Evolutionary conservation across 345 rosid species (phyloP).

Genomic region (Rhizophora mangle): DNA sequence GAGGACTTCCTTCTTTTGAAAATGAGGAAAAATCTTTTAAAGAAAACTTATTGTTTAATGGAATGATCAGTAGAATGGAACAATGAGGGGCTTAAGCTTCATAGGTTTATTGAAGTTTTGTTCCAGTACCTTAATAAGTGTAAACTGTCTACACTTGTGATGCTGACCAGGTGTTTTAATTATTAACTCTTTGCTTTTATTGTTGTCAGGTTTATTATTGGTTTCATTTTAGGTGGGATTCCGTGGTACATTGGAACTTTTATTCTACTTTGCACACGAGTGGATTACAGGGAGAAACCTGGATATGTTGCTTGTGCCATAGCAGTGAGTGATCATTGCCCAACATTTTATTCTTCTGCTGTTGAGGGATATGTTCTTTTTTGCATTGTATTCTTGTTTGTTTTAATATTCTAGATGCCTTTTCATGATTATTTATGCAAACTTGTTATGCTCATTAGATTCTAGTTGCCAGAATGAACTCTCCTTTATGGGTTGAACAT

Average conservation of each 20-base stretch:
- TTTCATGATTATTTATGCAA: too few species aligned
- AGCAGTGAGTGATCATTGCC: conserved; percentile 49
- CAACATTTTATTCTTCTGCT: neutral
- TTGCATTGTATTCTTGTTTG: neutral
- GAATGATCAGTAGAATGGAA: too few species aligned
- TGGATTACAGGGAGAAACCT: conserved; percentile 78
- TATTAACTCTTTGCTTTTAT: conserved; percentile 3
- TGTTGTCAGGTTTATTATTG: conserved; percentile 57
- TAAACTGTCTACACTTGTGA: too few species aligned
- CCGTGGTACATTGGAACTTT: conserved; percentile 84
- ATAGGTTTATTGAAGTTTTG: too few species aligned
- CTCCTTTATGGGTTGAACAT: neutral
- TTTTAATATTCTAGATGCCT: neutral
- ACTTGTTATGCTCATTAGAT: neutral
- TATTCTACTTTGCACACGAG: conserved; percentile 45
- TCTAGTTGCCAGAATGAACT: neutral
- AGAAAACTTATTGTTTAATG: too few species aligned
- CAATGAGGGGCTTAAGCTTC: too few species aligned
- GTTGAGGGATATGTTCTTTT: neutral
- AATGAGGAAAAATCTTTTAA: too few species aligned
- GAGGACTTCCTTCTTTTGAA: too few species aligned
- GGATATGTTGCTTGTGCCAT: conserved; percentile 79
- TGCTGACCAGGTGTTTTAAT: neutral
- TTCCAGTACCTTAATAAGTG: too few species aligned
- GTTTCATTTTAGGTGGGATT: conserved; percentile 79